Percentiles rank a stretch among this genome's conserved stretches.
These are phyloP conservation scores for Kodamaea arcana DNA, from an alignment of 1,139 yeast species.

Conservation along the genomic window DNA sequence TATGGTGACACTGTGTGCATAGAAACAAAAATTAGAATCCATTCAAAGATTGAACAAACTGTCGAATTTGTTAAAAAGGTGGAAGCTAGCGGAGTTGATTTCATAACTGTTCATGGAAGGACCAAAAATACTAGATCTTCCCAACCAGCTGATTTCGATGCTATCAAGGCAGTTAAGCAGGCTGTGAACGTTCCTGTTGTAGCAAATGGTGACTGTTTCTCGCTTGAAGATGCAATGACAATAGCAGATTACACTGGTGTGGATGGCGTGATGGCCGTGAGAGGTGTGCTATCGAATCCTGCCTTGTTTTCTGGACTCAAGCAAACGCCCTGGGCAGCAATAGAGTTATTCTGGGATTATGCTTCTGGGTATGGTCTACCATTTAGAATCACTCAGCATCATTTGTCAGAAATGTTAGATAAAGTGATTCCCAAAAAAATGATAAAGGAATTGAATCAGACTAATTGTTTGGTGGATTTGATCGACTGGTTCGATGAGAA, in stretches of 20 bases:
- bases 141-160: conserved; percentile 77
- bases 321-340: conserved; percentile 84
- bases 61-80: conserved; percentile 66
- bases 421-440: conserved; percentile 51
- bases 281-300: conserved; percentile 85
- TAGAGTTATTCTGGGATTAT: conserved; percentile 78
- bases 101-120: conserved; percentile 91
- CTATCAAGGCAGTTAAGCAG: conserved; percentile 63
- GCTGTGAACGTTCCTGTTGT: conserved; percentile 73
- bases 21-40: conserved; percentile 90
- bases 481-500: conserved; percentile 77
- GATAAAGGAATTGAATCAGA: conserved; percentile 62
- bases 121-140: conserved; percentile 82
- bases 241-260: conserved; percentile 69
- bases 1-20: conserved; percentile 69
- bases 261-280: conserved; percentile 93
- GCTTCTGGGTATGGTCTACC: conserved; percentile 81
- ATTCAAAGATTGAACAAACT: conserved; percentile 69
- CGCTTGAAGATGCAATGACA: conserved; percentile 54
- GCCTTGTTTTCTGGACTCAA: conserved; percentile 74
- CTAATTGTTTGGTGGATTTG: conserved; percentile 55
- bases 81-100: conserved; percentile 87
- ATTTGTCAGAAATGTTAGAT: conserved; percentile 79
- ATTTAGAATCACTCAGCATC: conserved; percentile 80
- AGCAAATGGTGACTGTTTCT: conserved; percentile 93